Percentiles rank a stretch among this genome's conserved stretches.
These are phyloP conservation scores for Ulmus americana DNA, from an alignment of 331 rosid genomes.

Conservation along the genomic window DNA sequence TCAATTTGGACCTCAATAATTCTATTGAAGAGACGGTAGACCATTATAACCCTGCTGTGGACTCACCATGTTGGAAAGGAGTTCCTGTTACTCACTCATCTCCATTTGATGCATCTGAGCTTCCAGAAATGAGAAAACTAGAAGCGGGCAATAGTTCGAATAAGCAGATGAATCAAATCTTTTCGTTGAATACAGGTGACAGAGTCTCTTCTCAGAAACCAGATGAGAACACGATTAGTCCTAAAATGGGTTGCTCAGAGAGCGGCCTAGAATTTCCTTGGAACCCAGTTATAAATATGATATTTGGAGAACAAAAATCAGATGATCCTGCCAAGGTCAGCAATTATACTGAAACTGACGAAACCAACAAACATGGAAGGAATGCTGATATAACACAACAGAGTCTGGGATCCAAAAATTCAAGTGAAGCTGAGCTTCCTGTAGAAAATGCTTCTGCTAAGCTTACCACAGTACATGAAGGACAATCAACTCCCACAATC, in stretches of 20 bases:
- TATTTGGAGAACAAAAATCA: conserved; percentile 31
- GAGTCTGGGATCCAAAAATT: conserved; percentile 27
- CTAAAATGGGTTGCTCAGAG: conserved; percentile 30
- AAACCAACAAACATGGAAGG: conserved; percentile 27
- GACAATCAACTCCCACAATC: conserved; percentile 35
- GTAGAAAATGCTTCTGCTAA: conserved; percentile 29
- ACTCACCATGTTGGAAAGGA: conserved; percentile 99
- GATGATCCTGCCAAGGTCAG: conserved; percentile 28
- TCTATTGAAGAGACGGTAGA: conserved; percentile 47
- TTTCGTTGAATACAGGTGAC: conserved; percentile 26
- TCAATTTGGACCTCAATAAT: conserved; percentile 37
- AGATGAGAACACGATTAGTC: conserved; percentile 23
- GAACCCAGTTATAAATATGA: conserved; percentile 28
- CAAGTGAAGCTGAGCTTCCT: conserved; percentile 17
- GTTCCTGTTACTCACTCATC: conserved; percentile 40
- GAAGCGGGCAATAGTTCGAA: conserved; percentile 30
- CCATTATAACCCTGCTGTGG: conserved; percentile 63
- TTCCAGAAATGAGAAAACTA: conserved; percentile 28
- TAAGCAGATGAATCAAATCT: conserved; percentile 32
- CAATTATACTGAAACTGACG: conserved; percentile 30
- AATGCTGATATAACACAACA: conserved; percentile 31
- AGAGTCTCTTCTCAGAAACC: conserved; percentile 32
- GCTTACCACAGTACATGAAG: conserved; percentile 27
- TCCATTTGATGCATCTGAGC: conserved; percentile 39
- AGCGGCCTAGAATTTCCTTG: conserved; percentile 31